Percentiles rank a stretch among this genome's conserved stretches.
Evolutionary conservation across 805 yeast species (phyloP).

Genomic region (Zygoascus bituminiphila): DNA sequence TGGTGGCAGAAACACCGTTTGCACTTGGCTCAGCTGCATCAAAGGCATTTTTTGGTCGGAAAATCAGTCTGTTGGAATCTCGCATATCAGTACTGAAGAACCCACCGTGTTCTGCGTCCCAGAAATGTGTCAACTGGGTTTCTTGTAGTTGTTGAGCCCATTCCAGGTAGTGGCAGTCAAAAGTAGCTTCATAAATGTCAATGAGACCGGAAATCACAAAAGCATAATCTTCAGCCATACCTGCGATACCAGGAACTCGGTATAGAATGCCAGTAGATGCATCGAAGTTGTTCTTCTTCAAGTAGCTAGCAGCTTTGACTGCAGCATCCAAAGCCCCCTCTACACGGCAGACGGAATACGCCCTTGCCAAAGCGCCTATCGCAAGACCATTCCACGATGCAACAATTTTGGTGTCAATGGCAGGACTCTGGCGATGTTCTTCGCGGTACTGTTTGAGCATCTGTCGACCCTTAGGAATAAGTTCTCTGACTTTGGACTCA

Average conservation of each 20-base stretch:
- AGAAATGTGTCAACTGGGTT: slow-evolving; percentile 25
- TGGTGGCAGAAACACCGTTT: slow-evolving; percentile 28
- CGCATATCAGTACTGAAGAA: slow-evolving; percentile 16
- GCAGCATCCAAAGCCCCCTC: slow-evolving; percentile 22
- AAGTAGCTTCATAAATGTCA: slow-evolving; percentile 29
- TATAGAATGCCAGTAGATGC: slow-evolving; percentile 11
- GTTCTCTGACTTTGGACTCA: slow-evolving; percentile 14
- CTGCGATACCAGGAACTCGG: slow-evolving; percentile 19
- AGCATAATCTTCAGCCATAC: slow-evolving; percentile 33
- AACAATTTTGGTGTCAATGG: slow-evolving; percentile 29
- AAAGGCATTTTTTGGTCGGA: slow-evolving; percentile 30
- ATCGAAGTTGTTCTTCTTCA: slow-evolving; percentile 20
- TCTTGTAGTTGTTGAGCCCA: slow-evolving; percentile 29
- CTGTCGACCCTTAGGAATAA: slow-evolving; percentile 21
- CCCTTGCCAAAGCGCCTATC: slow-evolving; percentile 30
- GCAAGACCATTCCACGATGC: slow-evolving; percentile 33
- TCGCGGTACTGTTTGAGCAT: slow-evolving; percentile 22
- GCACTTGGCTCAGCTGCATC: slow-evolving; percentile 33
- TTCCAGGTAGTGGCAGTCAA: slow-evolving; percentile 20
- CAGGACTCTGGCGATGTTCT: slow-evolving; percentile 20
- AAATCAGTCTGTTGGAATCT: slow-evolving; percentile 19
- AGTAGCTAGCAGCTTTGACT: slow-evolving; percentile 20
- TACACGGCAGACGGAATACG: slow-evolving; percentile 18
- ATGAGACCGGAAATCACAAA: slow-evolving; percentile 28
- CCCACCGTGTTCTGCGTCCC: slow-evolving; percentile 29